These are phyloP conservation scores for Takashimella tepidaria DNA, from an alignment of 1,284 basidiomycete genomes.

Conservation along the genomic window DNA sequence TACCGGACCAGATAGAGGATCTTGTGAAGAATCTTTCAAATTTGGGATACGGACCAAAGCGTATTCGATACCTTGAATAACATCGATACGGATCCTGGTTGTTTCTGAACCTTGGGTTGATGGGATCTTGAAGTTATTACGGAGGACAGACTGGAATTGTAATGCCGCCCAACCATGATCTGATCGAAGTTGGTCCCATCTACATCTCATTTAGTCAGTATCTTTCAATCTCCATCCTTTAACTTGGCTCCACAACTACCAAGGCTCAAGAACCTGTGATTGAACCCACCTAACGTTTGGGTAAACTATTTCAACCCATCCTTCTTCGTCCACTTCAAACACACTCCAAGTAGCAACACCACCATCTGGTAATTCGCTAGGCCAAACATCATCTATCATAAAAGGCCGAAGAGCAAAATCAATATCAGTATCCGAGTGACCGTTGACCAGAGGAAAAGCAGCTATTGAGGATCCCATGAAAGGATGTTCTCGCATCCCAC, in stretches of 20 bases:
- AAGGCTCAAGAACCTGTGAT: no score
- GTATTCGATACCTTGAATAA: constrained; percentile 37
- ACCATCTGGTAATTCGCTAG: constrained; percentile 30
- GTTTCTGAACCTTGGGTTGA: background rate
- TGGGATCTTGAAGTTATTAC: constrained; percentile 21
- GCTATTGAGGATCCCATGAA: constrained; percentile 30
- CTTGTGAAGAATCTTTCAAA: no score
- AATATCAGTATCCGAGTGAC: constrained; percentile 20
- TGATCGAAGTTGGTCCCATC: constrained; percentile 39
- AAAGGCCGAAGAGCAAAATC: constrained; percentile 27
- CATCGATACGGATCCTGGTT: constrained; percentile 29
- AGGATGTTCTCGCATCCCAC: constrained; percentile 45
- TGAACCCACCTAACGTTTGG: constrained; percentile 16
- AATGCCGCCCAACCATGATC: constrained; percentile 45
- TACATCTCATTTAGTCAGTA: constrained; percentile 1
- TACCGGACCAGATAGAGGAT: background rate
- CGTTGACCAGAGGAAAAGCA: constrained; percentile 18
- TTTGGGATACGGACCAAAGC: constrained; percentile 28
- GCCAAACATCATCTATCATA: constrained; percentile 23
- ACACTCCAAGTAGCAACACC: constrained; percentile 33
- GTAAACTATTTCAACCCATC: constrained; percentile 30
- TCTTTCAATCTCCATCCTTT: background rate
- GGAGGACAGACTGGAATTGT: constrained; percentile 36
- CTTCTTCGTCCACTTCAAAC: constrained; percentile 24
- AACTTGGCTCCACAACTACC: no score